Percentiles rank a stretch among this genome's conserved stretches.
Evolutionary conservation across 495 filamentous ascomycete species (phyloP).

Genomic region (Tuber umbilicatum): DNA sequence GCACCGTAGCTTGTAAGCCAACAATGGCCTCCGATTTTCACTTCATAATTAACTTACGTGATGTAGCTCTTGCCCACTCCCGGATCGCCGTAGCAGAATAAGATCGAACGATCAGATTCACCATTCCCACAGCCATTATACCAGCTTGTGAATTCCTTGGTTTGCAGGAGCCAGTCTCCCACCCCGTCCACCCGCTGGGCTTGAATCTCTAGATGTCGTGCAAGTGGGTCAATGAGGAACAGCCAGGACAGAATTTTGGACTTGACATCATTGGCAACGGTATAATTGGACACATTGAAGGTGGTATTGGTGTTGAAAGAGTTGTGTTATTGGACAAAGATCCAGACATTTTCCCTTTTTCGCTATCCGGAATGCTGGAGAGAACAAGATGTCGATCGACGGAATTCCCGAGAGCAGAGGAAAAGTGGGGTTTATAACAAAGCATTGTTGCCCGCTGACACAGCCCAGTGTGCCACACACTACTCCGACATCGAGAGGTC

Average conservation of each 20-base stretch:
- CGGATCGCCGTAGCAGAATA: background rate
- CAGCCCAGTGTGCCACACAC: too few species aligned
- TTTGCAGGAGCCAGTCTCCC: background rate
- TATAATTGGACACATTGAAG: background rate
- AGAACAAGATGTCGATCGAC: too few species aligned
- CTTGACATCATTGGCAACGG: background rate
- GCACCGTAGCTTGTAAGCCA: background rate
- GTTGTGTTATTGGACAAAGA: too few species aligned
- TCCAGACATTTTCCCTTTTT: constrained; percentile 8
- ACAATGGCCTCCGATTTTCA: background rate
- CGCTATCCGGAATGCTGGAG: too few species aligned
- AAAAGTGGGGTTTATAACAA: too few species aligned
- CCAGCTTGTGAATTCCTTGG: background rate
- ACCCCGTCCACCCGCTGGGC: background rate
- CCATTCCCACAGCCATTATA: background rate
- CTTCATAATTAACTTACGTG: background rate
- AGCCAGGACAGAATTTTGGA: background rate
- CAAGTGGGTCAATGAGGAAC: background rate
- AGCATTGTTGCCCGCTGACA: too few species aligned
- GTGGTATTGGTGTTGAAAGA: too few species aligned
- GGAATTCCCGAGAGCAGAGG: too few species aligned
- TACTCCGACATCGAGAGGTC: too few species aligned
- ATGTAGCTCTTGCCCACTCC: background rate
- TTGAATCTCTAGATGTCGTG: background rate
- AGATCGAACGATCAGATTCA: background rate